Evolutionary conservation across 2,329 filamentous ascomycete genomes (phyloP), one percentile per base, ranked within the genome.

Genomic region (Alternaria ethzedia): DNA sequence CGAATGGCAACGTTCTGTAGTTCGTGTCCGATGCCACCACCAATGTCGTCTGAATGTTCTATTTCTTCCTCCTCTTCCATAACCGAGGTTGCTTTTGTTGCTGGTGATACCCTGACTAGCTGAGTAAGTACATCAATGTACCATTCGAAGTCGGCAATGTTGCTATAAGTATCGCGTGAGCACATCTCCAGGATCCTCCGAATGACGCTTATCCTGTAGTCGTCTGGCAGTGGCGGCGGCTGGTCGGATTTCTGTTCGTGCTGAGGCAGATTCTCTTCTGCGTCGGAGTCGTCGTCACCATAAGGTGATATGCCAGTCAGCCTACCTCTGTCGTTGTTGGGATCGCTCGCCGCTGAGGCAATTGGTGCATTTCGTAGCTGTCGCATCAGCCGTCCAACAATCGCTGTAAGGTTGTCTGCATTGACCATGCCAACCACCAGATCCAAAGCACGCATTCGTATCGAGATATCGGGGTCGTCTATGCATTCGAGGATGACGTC

Each of bases 401-500:
- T 92, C 1, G 88, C 87, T 61, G 93, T 87, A 5, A 99, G 80
- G 67, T 95, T 97, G 59, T 97, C 94, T 66, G 87, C 89, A 70
- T 90, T 95, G 64, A 98, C 94, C 93, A 99, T 97, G 36, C 93
- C 93, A 57, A 95, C 91, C 2, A 96, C 94, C 23, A 99, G 86
- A 70, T 98, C 94, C 36, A 99, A 84, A 6, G 96, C 94, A 77
- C 97, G 91, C 79, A 97, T 90, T 65, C 96, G 91, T 75, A 99
- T 99, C 5, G 94, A 97, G 64, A 99, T 96, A 74, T 99, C 96
- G 1, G 92, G 86, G 78, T 97, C 97, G 78, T 98, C 96, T 72
- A 99, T 93, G 77, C 96, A 99, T 74, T 96, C 91, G 78, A 99
- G 85, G 67, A 99, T 97, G 51, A 98, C 95, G 80, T 98, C 95